phyloP scores from a whole-genome alignment of 73 alveolate species.

The Breviolum minutum region DNA sequence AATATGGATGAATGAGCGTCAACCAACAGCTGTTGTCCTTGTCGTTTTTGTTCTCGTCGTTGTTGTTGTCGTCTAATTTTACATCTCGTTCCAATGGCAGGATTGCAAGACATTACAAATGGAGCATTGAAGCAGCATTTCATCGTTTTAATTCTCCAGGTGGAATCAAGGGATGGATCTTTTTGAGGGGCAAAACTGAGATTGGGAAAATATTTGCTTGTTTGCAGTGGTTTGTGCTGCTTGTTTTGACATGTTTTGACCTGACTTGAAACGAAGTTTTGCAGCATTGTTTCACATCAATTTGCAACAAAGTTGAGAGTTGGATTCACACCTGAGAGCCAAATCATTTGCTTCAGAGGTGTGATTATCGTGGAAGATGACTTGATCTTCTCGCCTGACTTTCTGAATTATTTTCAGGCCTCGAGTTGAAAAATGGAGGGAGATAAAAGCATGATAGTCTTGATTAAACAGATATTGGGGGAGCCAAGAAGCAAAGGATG shows the following conservation, averaged over 20 bases:
- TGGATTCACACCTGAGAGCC: not conserved
- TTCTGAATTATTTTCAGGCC: constrained; percentile 50
- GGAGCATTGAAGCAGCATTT: constrained; percentile 88
- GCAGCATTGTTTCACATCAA: not conserved
- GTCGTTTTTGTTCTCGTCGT: too few relatives aligned
- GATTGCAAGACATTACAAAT: constrained; percentile 58
- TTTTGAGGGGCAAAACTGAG: not conserved
- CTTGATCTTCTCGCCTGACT: constrained; percentile 65
- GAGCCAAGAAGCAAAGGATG: not conserved
- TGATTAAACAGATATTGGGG: not conserved
- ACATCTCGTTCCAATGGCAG: not conserved
- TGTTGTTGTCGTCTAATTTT: not conserved
- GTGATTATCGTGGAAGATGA: constrained; percentile 81
- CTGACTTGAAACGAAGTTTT: not conserved
- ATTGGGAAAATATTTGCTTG: too few relatives aligned
- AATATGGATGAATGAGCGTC: not conserved
- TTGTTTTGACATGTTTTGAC: not conserved
- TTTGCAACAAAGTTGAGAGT: not conserved
- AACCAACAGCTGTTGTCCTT: too few relatives aligned
- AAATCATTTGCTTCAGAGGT: not conserved
- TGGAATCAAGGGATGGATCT: too few relatives aligned
- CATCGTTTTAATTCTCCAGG: constrained; percentile 48
- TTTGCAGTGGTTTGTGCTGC: not conserved
- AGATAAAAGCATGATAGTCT: not conserved
- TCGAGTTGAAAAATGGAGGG: not conserved